Base-by-base conservation (phyloP, 331 rosid species). In the Prunus yedoensis region DNA sequence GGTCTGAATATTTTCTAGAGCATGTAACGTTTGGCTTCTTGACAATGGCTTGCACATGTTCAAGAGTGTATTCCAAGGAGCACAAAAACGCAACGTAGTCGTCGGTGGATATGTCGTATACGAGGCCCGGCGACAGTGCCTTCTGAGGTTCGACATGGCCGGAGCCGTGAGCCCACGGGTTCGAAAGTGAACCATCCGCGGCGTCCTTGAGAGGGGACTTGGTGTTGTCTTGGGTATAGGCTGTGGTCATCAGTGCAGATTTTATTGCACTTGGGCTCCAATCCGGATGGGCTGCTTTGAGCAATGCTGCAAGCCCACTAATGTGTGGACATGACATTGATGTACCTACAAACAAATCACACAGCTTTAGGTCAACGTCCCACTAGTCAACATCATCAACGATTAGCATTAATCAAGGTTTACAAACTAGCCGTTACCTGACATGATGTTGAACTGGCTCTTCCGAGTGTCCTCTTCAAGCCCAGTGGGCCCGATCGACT, bases 261-360 rank as follows among this genome's bases (percentile, higher is more conserved):
- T 93, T 93, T 75, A 90, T 85, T 0, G 96, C 94, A 35, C 96
- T 90, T 7, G 97, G 94, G 38, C 96, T 93, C 98, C 98, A 93
- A 2, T 80, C 80, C 14, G 96, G 93, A 84, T 93, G 98, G 2
- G 94, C 94, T n/a, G 96, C 90, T 82, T 93, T 93, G 27, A 93
- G 81, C 74, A 93, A 71, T 45, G 93, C 96, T 0, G 90, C 96
- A 38, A 90, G 79, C 3, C 98, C 96, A 68, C 95, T 90, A 41
- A 93, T 89, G 69, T 93, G 98, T 1, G 98, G 98, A 78, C 98
- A 93, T 2, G 96, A 90, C 98, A 93, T 93, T 4, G 98, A 93
- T 45, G 98, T 89, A 2, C 98, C 96, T 93, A 18, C 20, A 57
- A 18, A 25, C 5, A 0, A 45, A 45, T 49, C 62, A 38, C 10